phyloP scores from a whole-genome alignment of 116 monocot species.

The Papilionanthe hybrid region DNA sequence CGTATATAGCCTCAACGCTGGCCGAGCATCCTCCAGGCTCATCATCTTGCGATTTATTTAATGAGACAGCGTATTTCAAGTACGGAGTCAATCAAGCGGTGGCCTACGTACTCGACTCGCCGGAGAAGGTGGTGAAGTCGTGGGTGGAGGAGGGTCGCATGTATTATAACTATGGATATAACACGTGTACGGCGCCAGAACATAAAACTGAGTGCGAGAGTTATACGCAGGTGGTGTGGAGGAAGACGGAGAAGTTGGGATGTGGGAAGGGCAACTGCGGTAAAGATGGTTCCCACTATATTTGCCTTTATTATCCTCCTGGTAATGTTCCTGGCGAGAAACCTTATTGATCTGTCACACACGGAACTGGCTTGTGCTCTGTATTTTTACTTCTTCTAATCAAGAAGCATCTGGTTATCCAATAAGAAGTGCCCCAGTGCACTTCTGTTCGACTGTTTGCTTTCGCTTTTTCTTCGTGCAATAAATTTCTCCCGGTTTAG shows the following conservation, averaged over 20 bases:
- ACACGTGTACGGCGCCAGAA: conserved; percentile 36
- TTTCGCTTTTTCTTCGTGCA: no score
- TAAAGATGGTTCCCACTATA: conserved; percentile 23
- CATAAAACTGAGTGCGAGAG: conserved; percentile 60
- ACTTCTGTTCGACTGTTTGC: no score
- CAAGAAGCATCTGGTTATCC: no score
- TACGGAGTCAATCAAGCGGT: conserved; percentile 74
- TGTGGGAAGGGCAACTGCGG: conserved; percentile 51
- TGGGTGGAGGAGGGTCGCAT: conserved; percentile 41
- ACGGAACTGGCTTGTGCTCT: neutral
- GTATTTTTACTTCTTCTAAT: neutral
- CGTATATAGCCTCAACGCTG: neutral
- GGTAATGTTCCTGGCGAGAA: conserved; percentile 50
- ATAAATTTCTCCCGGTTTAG: no score
- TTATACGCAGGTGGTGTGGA: conserved; percentile 82
- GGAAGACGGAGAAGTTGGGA: conserved; percentile 36
- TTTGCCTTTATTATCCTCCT: conserved; percentile 59
- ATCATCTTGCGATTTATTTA: conserved; percentile 40
- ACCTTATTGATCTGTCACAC: conserved; percentile 26
- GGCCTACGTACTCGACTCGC: conserved; percentile 32
- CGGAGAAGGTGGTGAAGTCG: conserved; percentile 41
- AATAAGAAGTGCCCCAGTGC: no score
- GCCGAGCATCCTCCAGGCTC: conserved; percentile 8
- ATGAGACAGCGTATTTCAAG: conserved; percentile 14
- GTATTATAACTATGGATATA: conserved; percentile 35